These are phyloP conservation scores for Hypericum androsaemum DNA, from an alignment of 345 rosid genomes.

Conservation along the genomic window DNA sequence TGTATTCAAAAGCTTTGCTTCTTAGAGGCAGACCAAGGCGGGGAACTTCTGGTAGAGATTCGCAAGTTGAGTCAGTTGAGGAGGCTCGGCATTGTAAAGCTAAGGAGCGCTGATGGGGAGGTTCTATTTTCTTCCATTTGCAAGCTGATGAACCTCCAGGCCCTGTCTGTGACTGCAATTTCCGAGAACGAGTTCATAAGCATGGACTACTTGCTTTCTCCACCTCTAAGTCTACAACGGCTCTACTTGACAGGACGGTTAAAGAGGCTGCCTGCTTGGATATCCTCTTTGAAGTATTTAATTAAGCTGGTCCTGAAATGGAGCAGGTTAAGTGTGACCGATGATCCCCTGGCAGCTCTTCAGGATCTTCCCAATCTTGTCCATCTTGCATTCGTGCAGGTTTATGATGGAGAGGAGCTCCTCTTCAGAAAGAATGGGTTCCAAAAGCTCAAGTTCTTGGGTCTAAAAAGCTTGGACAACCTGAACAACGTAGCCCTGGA, in stretches of 20 bases:
- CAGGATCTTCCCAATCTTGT: slow-evolving; percentile 4
- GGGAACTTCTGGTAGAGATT: slow-evolving; percentile 8
- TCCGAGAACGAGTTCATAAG: slow-evolving; percentile 18
- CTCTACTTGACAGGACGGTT: slow-evolving; percentile 13
- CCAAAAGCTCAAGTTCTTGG: no score
- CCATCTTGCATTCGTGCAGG: no score
- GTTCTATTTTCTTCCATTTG: slow-evolving; percentile 23
- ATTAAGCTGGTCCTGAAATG: background rate
- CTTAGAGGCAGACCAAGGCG: slow-evolving; percentile 22
- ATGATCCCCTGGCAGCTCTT: background rate
- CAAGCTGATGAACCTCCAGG: slow-evolving; percentile 15
- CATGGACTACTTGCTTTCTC: slow-evolving; percentile 13
- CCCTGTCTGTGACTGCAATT: slow-evolving; percentile 12
- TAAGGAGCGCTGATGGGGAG: slow-evolving; percentile 29
- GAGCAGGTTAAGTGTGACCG: background rate
- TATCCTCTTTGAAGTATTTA: background rate
- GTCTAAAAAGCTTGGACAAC: no score
- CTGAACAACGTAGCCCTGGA: no score
- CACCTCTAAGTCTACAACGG: slow-evolving; percentile 25
- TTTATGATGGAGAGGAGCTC: no score
- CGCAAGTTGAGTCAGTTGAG: slow-evolving; percentile 30
- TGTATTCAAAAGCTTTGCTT: slow-evolving; percentile 31
- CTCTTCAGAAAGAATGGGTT: no score
- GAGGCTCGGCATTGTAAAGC: slow-evolving; percentile 27
- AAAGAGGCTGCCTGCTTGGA: slow-evolving; percentile 8